Evolutionary conservation across 495 filamentous ascomycete species (phyloP).

Genomic region (Xeromyces bisporus): DNA sequence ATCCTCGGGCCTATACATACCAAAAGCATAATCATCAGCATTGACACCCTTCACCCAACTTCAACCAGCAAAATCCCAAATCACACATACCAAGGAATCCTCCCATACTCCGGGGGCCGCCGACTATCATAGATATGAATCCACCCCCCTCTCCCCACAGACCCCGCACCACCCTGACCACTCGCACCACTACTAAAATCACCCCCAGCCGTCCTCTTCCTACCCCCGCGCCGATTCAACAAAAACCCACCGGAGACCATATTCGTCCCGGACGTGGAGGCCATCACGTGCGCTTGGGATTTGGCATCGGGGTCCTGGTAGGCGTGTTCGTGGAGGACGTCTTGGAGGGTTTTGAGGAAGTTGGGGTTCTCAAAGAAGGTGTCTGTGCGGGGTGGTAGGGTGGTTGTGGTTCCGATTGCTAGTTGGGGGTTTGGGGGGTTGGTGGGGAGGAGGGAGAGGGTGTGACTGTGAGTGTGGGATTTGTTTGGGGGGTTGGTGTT

Average conservation of each 20-base stretch:
- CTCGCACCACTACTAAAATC: slow-evolving; percentile 62
- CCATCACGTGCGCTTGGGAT: slow-evolving; percentile 63
- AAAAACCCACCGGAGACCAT: slow-evolving; percentile 50
- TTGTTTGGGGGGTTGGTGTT: slow-evolving; percentile 24
- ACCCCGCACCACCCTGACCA: slow-evolving; percentile 66
- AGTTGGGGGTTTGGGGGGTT: slow-evolving; percentile 49
- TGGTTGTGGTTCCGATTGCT: slow-evolving; percentile 57
- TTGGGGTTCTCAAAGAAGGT: slow-evolving; percentile 60
- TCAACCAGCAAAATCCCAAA: no score
- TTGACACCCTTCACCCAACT: no score
- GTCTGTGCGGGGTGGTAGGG: slow-evolving; percentile 58
- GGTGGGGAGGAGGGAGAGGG: slow-evolving; percentile 62
- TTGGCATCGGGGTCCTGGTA: slow-evolving; percentile 52
- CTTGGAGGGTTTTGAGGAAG: slow-evolving; percentile 61
- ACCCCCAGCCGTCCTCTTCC: slow-evolving; percentile 24
- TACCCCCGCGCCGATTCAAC: slow-evolving; percentile 25
- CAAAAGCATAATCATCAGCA: no score
- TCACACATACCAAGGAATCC: slow-evolving; percentile 74
- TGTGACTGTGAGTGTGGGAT: slow-evolving; percentile 24
- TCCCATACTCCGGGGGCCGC: slow-evolving; percentile 74
- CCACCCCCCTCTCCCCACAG: slow-evolving; percentile 70
- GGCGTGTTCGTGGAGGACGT: slow-evolving; percentile 53
- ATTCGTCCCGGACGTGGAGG: slow-evolving; percentile 56
- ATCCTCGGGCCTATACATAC: slow-evolving; percentile 62
- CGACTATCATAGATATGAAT: slow-evolving; percentile 74